A percentile compares a stretch with the other conserved stretches of the same genome.
phyloP scores from a whole-genome alignment of 768 basidiomycete species.

The Trametes cingulata region DNA sequence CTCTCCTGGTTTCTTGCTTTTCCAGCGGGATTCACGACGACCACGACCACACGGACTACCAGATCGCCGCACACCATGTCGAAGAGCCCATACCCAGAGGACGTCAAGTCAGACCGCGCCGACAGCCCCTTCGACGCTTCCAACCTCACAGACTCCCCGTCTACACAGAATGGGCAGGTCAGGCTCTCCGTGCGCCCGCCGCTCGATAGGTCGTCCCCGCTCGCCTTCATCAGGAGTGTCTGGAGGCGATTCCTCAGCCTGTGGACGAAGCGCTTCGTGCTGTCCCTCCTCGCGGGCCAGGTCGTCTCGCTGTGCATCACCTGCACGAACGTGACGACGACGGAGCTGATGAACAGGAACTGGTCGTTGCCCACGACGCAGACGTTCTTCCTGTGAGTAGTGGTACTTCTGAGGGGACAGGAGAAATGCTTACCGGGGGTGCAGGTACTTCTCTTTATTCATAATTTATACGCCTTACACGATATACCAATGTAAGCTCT shows the following conservation, averaged over 20 bases:
- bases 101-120: conserved; percentile 7
- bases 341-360: conserved; percentile 66
- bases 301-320: conserved; percentile 86
- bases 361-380: conserved; percentile 82
- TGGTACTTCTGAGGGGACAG: neutral
- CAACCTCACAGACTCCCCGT: neutral
- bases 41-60: neutral
- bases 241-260: conserved; percentile 66
- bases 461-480: conserved; percentile 84
- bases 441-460: conserved; percentile 79
- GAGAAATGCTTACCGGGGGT: neutral
- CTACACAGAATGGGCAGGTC: neutral
- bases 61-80: conserved; percentile 7
- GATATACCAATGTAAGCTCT: conserved; percentile 73
- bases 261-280: conserved; percentile 74
- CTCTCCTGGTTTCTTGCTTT: neutral
- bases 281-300: conserved; percentile 76
- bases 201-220: conserved; percentile 64
- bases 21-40: neutral
- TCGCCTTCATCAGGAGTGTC: conserved; percentile 54
- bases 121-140: conserved; percentile 3
- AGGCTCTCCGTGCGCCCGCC: conserved; percentile 45
- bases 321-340: conserved; percentile 85
- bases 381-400: conserved; percentile 75
- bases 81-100: conserved; percentile 9